Conservation (phyloP, 257 asterid genomes). For the Plantago major region DNA sequence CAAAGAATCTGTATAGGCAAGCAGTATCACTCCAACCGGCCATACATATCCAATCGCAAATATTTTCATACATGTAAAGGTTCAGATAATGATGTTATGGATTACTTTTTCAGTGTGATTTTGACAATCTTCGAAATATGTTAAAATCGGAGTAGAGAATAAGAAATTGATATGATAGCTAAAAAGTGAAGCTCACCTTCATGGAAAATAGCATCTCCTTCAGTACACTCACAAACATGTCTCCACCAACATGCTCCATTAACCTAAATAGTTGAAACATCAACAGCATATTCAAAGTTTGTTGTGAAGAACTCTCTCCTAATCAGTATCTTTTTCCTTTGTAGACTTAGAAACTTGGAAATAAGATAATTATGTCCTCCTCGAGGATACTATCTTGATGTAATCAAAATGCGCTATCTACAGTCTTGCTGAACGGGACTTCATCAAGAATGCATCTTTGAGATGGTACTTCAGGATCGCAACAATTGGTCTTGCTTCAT, state of each 20-base stretch:
- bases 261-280: constrained; percentile 34
- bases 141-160: background rate
- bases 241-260: constrained; percentile 88
- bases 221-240: constrained; percentile 78
- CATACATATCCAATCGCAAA: constrained; percentile 82
- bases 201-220: constrained; percentile 86
- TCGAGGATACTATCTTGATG: too few relatives aligned
- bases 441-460: constrained; percentile 91
- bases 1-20: constrained; percentile 65
- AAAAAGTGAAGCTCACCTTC: constrained; percentile 78
- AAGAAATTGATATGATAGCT: background rate
- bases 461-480: constrained; percentile 53
- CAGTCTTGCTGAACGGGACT: constrained; percentile 83
- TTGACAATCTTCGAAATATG: too few relatives aligned
- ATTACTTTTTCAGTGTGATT: too few relatives aligned
- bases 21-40: constrained; percentile 88
- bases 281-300: too few relatives aligned
- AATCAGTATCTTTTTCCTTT: too few relatives aligned
- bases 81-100: too few relatives aligned
- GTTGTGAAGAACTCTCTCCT: too few relatives aligned
- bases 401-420: constrained; percentile 79
- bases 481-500: too few relatives aligned
- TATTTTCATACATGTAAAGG: too few relatives aligned
- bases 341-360: too few relatives aligned
- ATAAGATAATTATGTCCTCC: too few relatives aligned